Percentiles rank a stretch among this genome's conserved stretches.
Evolutionary conservation across 345 rosid genomes (phyloP).

Genomic region (Murraya paniculata): DNA sequence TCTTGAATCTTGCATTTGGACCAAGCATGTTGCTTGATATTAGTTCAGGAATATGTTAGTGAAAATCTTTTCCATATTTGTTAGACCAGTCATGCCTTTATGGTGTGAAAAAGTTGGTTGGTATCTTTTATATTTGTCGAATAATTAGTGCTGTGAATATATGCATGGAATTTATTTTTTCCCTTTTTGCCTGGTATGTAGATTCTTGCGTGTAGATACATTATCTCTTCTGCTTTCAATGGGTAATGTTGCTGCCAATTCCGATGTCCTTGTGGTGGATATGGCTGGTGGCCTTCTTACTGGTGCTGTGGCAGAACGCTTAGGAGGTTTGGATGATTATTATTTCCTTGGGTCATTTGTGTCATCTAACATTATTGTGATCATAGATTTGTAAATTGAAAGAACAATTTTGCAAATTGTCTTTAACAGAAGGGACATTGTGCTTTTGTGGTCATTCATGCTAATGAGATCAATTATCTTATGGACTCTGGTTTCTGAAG

Average conservation of each 20-base stretch:
- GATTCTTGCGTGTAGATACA: constrained; percentile 76
- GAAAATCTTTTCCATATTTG: neutral
- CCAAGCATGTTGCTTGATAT: neutral
- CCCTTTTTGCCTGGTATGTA: constrained; percentile 27
- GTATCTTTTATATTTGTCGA: neutral
- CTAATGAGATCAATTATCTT: neutral
- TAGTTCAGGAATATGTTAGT: neutral
- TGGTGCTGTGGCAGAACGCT: constrained; percentile 92
- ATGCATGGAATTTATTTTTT: neutral
- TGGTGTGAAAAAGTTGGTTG: neutral
- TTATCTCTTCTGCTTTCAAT: constrained; percentile 80
- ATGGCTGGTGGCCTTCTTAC: constrained; percentile 92
- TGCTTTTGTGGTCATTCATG: neutral
- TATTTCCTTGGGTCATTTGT: neutral
- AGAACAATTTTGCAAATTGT: neutral
- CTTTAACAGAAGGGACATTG: neutral
- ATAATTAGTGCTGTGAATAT: neutral
- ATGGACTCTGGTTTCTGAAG: constrained; percentile 7
- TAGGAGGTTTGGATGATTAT: constrained; percentile 58
- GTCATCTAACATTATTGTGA: neutral
- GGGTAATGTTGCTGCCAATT: constrained; percentile 74
- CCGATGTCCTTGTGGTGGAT: constrained; percentile 86
- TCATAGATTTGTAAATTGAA: neutral
- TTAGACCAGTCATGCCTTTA: neutral
- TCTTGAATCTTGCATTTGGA: neutral